phyloP scores from a whole-genome alignment of 495 filamentous ascomycete genomes.

The Glonium stellatum region DNA sequence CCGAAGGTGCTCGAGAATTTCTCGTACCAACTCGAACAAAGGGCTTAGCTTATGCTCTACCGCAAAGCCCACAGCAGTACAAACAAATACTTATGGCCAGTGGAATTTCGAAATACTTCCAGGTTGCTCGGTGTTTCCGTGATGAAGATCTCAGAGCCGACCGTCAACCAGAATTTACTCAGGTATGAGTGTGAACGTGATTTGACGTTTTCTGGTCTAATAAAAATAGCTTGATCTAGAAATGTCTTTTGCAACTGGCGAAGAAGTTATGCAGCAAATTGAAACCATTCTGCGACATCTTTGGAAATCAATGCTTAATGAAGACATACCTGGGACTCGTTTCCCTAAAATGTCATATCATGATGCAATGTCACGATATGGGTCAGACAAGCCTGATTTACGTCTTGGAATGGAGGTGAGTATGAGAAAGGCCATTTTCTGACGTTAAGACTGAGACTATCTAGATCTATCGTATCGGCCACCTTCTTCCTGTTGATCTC shows the following conservation, averaged over 20 bases:
- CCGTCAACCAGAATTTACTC: conserved; percentile 93
- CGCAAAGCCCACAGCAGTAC: conserved; percentile 96
- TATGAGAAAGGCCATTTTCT: background rate
- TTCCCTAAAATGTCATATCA: conserved; percentile 64
- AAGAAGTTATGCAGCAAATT: conserved; percentile 65
- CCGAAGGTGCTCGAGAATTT: conserved; percentile 92
- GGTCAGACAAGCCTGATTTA: conserved; percentile 87
- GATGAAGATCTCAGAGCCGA: conserved; percentile 93
- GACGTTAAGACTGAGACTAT: conserved; percentile 19
- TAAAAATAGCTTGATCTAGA: conserved; percentile 72
- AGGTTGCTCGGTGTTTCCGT: conserved; percentile 91
- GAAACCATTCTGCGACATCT: conserved; percentile 58
- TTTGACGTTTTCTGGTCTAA: background rate
- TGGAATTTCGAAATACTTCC: conserved; percentile 74
- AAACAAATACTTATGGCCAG: conserved; percentile 97
- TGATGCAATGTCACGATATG: conserved; percentile 71
- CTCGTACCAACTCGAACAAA: conserved; percentile 76
- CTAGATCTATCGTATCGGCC: conserved; percentile 56
- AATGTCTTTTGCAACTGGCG: conserved; percentile 70
- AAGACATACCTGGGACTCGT: conserved; percentile 25
- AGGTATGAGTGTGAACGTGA: conserved; percentile 45
- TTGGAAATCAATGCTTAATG: conserved; percentile 40
- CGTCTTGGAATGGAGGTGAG: conserved; percentile 52
- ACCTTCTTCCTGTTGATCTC: conserved; percentile 59
- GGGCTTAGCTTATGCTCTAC: conserved; percentile 79